These are phyloP conservation scores for Hericium erinaceus DNA, from an alignment of 768 basidiomycete species.

Conservation along the genomic window DNA sequence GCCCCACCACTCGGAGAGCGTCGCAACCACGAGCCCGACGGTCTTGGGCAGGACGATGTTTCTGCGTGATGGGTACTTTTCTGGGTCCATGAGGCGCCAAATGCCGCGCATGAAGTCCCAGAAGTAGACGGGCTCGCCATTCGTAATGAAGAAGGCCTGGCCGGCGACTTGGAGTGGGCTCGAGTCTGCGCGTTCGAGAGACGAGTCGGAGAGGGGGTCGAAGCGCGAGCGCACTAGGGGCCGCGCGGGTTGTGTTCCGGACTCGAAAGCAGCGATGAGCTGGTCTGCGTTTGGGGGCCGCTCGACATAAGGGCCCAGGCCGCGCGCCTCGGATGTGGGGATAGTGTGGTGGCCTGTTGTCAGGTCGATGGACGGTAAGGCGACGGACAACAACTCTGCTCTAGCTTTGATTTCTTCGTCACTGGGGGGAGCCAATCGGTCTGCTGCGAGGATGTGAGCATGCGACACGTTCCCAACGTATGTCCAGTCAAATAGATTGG, in stretches of 20 bases:
- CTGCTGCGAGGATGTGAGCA: slow-evolving; percentile 88
- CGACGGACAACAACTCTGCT: slow-evolving; percentile 33
- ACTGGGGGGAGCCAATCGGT: slow-evolving; percentile 61
- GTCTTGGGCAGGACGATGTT: slow-evolving; percentile 44
- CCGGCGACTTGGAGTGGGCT: slow-evolving; percentile 79
- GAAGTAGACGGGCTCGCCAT: slow-evolving; percentile 92
- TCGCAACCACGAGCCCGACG: slow-evolving; percentile 65
- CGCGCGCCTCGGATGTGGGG: slow-evolving; percentile 74
- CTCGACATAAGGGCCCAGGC: slow-evolving; percentile 71
- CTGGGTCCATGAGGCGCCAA: slow-evolving; percentile 49
- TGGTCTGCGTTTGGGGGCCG: slow-evolving; percentile 48
- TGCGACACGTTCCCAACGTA: slow-evolving; percentile 92
- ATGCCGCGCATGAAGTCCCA: slow-evolving; percentile 85
- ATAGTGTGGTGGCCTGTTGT: slow-evolving; percentile 59
- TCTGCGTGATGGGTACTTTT: slow-evolving; percentile 43
- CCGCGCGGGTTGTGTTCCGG: slow-evolving; percentile 32
- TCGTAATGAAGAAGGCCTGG: slow-evolving; percentile 93
- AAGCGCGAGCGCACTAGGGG: slow-evolving; percentile 71
- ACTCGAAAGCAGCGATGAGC: slow-evolving; percentile 48
- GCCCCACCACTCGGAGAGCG: slow-evolving; percentile 62
- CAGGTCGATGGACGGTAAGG: slow-evolving; percentile 51
- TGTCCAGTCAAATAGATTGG: slow-evolving; percentile 90
- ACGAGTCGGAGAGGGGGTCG: slow-evolving; percentile 62
- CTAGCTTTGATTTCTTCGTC: slow-evolving; percentile 22
- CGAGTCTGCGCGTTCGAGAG: slow-evolving; percentile 40